These are phyloP conservation scores for Suillus subaureus DNA, from an alignment of 768 basidiomycete genomes.

Conservation along the genomic window DNA sequence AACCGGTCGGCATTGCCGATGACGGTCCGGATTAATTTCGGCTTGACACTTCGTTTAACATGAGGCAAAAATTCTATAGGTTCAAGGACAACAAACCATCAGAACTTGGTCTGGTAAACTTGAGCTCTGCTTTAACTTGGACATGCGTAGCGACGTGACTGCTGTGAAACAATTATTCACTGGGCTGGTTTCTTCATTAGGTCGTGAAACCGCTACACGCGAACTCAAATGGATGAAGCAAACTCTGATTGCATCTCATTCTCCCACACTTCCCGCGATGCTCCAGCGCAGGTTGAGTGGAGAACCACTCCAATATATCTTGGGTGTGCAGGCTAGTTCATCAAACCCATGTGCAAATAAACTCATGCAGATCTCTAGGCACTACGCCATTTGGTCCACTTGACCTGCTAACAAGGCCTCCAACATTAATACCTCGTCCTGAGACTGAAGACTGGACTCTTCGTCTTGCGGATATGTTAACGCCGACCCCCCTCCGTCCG, in stretches of 20 bases:
- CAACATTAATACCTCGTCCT: conserved; percentile 91
- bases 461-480: conserved; percentile 53
- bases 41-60: not conserved
- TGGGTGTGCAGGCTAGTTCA: conserved; percentile 52
- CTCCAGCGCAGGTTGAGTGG: conserved; percentile 62
- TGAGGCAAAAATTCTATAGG: conserved; percentile 18
- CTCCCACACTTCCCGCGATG: conserved; percentile 43
- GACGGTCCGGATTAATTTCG: not conserved
- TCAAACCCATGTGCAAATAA: not conserved
- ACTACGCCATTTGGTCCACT: conserved; percentile 89
- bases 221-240: conserved; percentile 56
- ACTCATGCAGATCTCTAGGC: conserved; percentile 37
- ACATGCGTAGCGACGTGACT: conserved; percentile 7
- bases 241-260: conserved; percentile 21
- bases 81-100: not conserved
- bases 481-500: conserved; percentile 31
- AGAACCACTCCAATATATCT: conserved; percentile 89
- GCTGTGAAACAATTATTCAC: conserved; percentile 23
- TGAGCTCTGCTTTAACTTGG: not conserved
- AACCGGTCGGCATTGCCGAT: conserved; percentile 7
- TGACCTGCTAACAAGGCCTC: conserved; percentile 68
- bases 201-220: conserved; percentile 34
- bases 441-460: conserved; percentile 90
- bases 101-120: no score
- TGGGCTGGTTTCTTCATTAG: conserved; percentile 37